Conservation (phyloP, 331 rosid genomes). For the Acacia concinna region DNA sequence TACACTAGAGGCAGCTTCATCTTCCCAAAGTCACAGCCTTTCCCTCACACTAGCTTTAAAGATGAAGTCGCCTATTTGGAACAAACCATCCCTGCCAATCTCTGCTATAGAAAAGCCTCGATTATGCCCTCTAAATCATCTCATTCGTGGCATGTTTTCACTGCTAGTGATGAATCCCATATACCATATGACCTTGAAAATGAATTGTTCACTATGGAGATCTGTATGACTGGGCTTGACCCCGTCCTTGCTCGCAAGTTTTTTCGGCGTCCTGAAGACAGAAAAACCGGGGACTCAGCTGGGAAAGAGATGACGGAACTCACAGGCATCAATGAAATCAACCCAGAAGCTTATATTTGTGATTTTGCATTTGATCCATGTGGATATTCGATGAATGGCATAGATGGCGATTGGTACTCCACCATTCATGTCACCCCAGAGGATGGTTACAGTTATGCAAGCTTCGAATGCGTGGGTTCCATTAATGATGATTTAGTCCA, state of each 20-base stretch:
- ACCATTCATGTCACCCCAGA: constrained; percentile 80
- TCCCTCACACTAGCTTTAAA: constrained; percentile 80
- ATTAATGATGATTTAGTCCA: constrained; percentile 47
- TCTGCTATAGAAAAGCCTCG: constrained; percentile 68
- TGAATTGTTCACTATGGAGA: constrained; percentile 52
- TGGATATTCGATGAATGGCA: constrained; percentile 76
- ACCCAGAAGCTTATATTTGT: constrained; percentile 53
- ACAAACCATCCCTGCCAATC: constrained; percentile 52
- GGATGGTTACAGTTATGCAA: constrained; percentile 74
- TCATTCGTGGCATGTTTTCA: constrained; percentile 88
- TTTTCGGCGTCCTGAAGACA: constrained; percentile 40
- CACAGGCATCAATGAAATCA: constrained; percentile 55
- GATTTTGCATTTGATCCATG: constrained; percentile 73
- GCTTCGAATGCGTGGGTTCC: constrained; percentile 65
- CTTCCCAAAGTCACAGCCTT: constrained; percentile 82
- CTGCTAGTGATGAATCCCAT: constrained; percentile 45
- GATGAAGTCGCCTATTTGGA: constrained; percentile 73
- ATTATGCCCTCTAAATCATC: constrained; percentile 77
- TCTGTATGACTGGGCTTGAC: constrained; percentile 80
- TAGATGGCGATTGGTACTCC: constrained; percentile 65
- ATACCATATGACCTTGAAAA: constrained; percentile 24
- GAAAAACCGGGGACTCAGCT: constrained; percentile 42
- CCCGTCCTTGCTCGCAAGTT: constrained; percentile 52
- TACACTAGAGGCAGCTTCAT: constrained; percentile 86
- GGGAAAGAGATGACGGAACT: constrained; percentile 70